Evolutionary conservation across 257 asterid species (phyloP), one percentile per base, ranked within the genome.

Genomic region (Nicotiana noctiflora): DNA sequence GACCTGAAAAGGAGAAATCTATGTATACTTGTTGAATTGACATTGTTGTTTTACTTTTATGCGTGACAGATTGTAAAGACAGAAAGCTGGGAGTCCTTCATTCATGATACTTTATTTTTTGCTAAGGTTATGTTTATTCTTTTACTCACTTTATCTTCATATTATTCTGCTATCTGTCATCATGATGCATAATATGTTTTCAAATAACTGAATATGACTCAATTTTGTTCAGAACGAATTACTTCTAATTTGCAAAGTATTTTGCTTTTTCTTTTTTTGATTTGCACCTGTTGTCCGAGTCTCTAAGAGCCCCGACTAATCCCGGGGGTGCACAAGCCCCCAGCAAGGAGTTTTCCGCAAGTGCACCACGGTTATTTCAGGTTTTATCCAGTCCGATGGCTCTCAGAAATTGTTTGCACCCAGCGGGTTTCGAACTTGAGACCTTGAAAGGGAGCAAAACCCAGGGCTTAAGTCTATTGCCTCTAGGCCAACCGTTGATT

Each of bases 71-170:
- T 87, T 61, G 97, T 92, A 10, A 92, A 83, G 89, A 88, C 90
- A 18, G 99, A 95, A 86, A 89, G 98, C 31, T 95, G 99, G 99
- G 95, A 95, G 86, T 86, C 89, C 60, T 92, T 89, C 84, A 85
- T 91, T 44, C 87, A 83, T 17, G 96, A 90, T 84, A 70, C 89
- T 32, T 84, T 95, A 23, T 86, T 93, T 65, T 92, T 81, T 87
- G 97, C 95, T 23, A 95, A 95, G 98, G 98, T 95, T 81, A 75
- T 64, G 3, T 34, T 57, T 70, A 10, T 75, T 6, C 6, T 63
- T 79, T 46, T 83, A 76, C 51, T 19, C 78, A 3, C 23, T 49
- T 21, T 57, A 74, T 78, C 83, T 18, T 79, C 68, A 27, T 44
- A 18, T 68, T n/a, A 12, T 81, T 25, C 13, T 57, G 17, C 83